Base-by-base conservation (phyloP, 352 stramenopile species). In the Blastocystis hominis region DNA sequence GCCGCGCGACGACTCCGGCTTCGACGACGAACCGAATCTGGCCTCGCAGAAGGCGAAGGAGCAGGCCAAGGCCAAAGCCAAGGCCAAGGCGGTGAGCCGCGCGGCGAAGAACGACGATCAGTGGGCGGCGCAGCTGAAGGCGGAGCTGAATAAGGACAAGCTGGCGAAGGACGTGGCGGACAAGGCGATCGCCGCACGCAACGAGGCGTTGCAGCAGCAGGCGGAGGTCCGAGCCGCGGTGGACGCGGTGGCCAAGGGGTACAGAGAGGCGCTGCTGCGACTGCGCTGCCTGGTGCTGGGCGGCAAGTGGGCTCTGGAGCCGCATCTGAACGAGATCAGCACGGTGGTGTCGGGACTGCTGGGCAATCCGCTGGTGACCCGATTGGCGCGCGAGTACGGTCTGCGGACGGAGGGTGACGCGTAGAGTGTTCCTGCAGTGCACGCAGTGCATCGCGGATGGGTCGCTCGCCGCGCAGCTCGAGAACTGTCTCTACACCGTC, bases 101-200 rank as follows among this genome's bases (percentile, higher is more conserved):
- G 53, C 50, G 17, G 53, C 9, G 34, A 66, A 84, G 72, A 84
- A 47, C 56, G 72, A 84, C 38, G 72, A 84, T 46, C 30, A 34
- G 1, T 84, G 72, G 72, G 72, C 72, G n/a, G 34, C 5, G 50
- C 50, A 84, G 30, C 15, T 84, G 46, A 34, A 84, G 40, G 72
- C 72, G 30, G 72, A 84, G 50, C 36, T 84, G 44, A 84, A 84
- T 50, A 84, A 84, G 72, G 77, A 87, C 38, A 87, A 87, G 63
- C 77, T 87, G 24, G 77, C 77, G 9, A 75, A 78, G 38, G 77
- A 87, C 3, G 53, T 62, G 44, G 77, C 77, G 17, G 77, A 87
- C 24, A 87, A 87, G 55, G 77, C 77, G n/a, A 75, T 87, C 55
- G 66, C 47, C 15, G 77, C 62, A 13, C 62, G 66, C 20, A 62